These are phyloP conservation scores for Nitzschia sp. DNA, from an alignment of 108 stramenopile species.

Conservation along the genomic window DNA sequence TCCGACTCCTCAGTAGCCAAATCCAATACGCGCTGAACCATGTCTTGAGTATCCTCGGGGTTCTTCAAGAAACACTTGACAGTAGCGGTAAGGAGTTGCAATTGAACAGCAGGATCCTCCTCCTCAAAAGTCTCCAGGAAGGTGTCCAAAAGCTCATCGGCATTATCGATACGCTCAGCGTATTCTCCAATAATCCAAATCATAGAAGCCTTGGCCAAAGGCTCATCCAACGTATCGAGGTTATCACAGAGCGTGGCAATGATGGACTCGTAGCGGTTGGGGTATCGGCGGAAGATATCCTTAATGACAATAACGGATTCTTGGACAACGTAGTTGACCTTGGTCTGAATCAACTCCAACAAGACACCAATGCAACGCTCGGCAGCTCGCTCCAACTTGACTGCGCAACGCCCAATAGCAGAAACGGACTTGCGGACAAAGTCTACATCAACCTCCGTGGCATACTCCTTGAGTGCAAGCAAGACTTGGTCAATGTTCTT, in stretches of 20 bases:
- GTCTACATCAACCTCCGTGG: slow-evolving; percentile 98
- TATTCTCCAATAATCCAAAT: slow-evolving; percentile 99
- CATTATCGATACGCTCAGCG: slow-evolving; percentile 99
- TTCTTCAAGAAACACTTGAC: slow-evolving; percentile 99
- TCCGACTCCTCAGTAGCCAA: slow-evolving; percentile 97
- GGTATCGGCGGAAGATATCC: slow-evolving; percentile 99
- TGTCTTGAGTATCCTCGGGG: slow-evolving; percentile 95
- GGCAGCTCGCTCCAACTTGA: slow-evolving; percentile 97
- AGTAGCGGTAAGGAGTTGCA: slow-evolving; percentile 97
- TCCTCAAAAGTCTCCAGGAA: slow-evolving; percentile 97
- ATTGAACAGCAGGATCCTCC: slow-evolving; percentile 93
- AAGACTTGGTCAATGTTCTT: slow-evolving; percentile 97
- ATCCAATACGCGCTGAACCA: slow-evolving; percentile 96
- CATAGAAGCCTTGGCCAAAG: slow-evolving; percentile 97
- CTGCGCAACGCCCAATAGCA: slow-evolving; percentile 97
- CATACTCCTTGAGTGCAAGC: slow-evolving; percentile 97
- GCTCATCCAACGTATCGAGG: slow-evolving; percentile 98
- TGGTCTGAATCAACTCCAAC: slow-evolving; percentile 97
- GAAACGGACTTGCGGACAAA: slow-evolving; percentile 97
- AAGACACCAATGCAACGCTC: slow-evolving; percentile 98
- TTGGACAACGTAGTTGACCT: slow-evolving; percentile 98
- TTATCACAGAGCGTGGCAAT: slow-evolving; percentile 99
- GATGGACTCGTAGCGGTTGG: slow-evolving; percentile 97
- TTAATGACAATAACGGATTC: slow-evolving; percentile 99
- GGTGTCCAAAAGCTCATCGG: slow-evolving; percentile 96